Percentiles rank a stretch among this genome's conserved stretches.
phyloP scores from a whole-genome alignment of 176 grass and related monocot genomes.

The Poa annua region DNA sequence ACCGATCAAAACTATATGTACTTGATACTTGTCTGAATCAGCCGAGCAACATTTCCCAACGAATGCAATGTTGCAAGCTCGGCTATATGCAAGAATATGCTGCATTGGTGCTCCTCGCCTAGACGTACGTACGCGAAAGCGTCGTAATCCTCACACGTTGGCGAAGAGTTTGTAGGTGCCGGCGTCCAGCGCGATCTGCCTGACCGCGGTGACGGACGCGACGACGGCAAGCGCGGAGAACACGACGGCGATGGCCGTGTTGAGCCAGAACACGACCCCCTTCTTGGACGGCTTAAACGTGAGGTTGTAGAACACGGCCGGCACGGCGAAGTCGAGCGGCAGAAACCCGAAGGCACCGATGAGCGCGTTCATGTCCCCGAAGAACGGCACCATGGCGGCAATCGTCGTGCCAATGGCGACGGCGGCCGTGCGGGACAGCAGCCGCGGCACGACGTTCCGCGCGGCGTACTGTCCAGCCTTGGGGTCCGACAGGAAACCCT shows the following conservation, averaged over 20 bases:
- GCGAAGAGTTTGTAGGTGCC: constrained; percentile 86
- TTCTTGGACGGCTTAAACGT: constrained; percentile 85
- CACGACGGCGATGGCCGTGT: constrained; percentile 63
- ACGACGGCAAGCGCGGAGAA: constrained; percentile 65
- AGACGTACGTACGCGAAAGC: no score
- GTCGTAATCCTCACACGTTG: constrained; percentile 57
- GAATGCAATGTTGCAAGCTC: neutral
- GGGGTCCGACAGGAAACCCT: constrained; percentile 66
- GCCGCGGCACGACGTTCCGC: constrained; percentile 63
- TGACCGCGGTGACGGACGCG: constrained; percentile 67
- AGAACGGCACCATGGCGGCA: constrained; percentile 93
- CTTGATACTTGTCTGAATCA: neutral
- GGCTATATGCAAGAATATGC: neutral
- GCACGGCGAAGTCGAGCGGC: constrained; percentile 88
- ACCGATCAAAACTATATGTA: neutral
- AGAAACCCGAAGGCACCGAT: constrained; percentile 90
- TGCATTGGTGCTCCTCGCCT: neutral
- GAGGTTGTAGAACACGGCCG: constrained; percentile 77
- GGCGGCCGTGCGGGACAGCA: constrained; percentile 60
- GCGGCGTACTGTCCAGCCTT: constrained; percentile 61
- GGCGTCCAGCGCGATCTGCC: constrained; percentile 82
- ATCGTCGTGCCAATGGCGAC: constrained; percentile 68
- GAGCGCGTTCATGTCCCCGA: constrained; percentile 88
- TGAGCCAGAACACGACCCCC: constrained; percentile 76
- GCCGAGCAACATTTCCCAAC: neutral